Evolutionary conservation across 2,329 filamentous ascomycete genomes (phyloP).

Genomic region (Pseudogymnoascus sp.): DNA sequence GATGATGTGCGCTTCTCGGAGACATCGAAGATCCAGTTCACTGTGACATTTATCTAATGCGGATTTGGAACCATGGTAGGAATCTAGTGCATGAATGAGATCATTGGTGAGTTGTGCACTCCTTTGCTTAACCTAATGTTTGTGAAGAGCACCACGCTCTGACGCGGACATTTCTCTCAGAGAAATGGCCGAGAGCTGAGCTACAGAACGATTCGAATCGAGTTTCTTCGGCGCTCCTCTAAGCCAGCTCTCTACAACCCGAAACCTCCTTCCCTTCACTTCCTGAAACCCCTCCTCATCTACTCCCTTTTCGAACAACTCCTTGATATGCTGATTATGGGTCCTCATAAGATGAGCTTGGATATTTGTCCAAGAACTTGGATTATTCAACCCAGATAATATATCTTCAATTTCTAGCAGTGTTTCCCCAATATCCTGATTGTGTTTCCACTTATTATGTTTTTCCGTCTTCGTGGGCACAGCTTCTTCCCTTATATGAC

Average conservation of each 20-base stretch:
- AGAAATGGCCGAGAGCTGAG: constrained; percentile 16
- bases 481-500: constrained; percentile 13
- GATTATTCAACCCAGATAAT: constrained; percentile 17
- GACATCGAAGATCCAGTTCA: constrained; percentile 19
- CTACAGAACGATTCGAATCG: constrained; percentile 15
- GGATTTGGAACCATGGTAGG: constrained; percentile 17
- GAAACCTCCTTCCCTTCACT: constrained; percentile 17
- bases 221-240: constrained; percentile 18
- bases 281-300: constrained; percentile 18
- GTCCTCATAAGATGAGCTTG: constrained; percentile 16
- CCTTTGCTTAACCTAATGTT: constrained; percentile 17
- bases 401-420: constrained; percentile 17
- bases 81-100: constrained; percentile 16
- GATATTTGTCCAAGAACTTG: constrained; percentile 19
- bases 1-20: constrained; percentile 16
- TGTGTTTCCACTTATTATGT: constrained; percentile 18
- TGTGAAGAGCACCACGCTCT: constrained; percentile 15
- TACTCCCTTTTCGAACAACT: constrained; percentile 18
- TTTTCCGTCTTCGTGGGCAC: constrained; percentile 19
- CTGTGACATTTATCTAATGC: constrained; percentile 18
- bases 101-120: constrained; percentile 16
- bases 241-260: constrained; percentile 19
- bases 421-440: constrained; percentile 16
- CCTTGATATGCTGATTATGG: constrained; percentile 14
- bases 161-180: constrained; percentile 17